Conservation (phyloP, 2,329 filamentous ascomycete genomes). For the Phyllosticta citriasiana region DNA sequence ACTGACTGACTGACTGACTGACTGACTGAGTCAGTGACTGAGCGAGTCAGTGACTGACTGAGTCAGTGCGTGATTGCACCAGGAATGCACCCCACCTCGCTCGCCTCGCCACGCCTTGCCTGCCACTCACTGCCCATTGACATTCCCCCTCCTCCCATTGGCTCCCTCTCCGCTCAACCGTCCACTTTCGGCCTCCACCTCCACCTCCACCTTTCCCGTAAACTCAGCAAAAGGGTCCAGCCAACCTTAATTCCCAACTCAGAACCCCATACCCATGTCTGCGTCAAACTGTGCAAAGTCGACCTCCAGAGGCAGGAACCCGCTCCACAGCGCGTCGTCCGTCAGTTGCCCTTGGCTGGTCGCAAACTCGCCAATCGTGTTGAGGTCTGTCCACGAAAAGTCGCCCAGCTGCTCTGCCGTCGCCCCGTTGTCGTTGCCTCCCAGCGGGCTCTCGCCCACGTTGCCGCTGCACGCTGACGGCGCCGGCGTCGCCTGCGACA, state of each 20-base stretch:
- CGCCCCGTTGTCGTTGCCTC: constrained; percentile 21
- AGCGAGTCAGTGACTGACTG: too few relatives aligned
- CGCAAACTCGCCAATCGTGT: constrained; percentile 39
- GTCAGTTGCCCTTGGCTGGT: constrained; percentile 28
- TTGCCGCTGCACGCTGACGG: constrained; percentile 13
- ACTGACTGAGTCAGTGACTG: too few relatives aligned
- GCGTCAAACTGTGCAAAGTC: constrained; percentile 10
- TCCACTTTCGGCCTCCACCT: not conserved
- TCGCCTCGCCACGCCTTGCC: not conserved
- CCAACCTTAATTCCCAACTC: not conserved
- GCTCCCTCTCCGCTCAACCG: not conserved
- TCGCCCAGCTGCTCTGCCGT: constrained; percentile 39
- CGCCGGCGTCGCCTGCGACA: constrained; percentile 18
- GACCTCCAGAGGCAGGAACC: constrained; percentile 29
- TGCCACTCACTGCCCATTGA: not conserved
- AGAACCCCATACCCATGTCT: constrained; percentile 9
- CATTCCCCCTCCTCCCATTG: not conserved
- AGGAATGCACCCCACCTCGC: not conserved
- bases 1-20: too few relatives aligned
- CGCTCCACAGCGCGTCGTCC: constrained; percentile 17
- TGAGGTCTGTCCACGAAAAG: constrained; percentile 40
- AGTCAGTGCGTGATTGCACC: too few relatives aligned
- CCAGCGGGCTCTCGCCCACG: constrained; percentile 6
- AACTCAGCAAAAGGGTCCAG: not conserved
- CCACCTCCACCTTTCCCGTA: not conserved